Conservation (phyloP, 2,329 filamentous ascomycete species). For the Xylariaceae sp. region DNA sequence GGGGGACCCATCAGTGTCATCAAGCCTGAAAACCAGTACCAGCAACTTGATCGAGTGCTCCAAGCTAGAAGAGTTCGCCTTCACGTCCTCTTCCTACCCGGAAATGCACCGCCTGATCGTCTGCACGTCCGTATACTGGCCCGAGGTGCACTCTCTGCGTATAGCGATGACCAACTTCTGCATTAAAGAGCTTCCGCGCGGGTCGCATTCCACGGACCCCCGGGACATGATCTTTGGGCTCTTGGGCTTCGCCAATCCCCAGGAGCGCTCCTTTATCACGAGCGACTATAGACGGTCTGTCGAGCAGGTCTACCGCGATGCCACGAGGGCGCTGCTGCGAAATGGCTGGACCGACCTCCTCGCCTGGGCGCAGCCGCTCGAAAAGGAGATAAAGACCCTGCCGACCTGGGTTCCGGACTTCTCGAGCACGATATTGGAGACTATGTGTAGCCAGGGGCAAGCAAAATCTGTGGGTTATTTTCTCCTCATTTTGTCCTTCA, state of each 20-base stretch:
- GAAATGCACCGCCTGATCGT: slow-evolving; percentile 3
- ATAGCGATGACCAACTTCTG: slow-evolving; percentile 8
- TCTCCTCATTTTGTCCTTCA: too few relatives aligned
- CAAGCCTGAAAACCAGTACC: too few relatives aligned
- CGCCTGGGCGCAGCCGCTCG: slow-evolving; percentile 2
- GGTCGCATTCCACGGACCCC: slow-evolving; percentile 1
- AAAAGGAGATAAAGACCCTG: neutral
- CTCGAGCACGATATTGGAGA: slow-evolving; percentile 2
- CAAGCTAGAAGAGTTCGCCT: slow-evolving; percentile 2
- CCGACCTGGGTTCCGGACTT: slow-evolving; percentile 7
- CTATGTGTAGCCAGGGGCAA: slow-evolving; percentile 2
- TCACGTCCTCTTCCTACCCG: neutral
- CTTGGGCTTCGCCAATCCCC: slow-evolving; percentile 1
- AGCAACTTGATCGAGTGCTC: too few relatives aligned
- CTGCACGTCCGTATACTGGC: neutral
- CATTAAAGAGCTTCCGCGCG: slow-evolving; percentile 5
- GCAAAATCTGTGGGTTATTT: too few relatives aligned
- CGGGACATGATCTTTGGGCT: slow-evolving; percentile 7
- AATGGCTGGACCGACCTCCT: slow-evolving; percentile 3
- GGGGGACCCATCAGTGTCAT: too few relatives aligned
- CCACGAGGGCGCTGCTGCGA: neutral
- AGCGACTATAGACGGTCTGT: neutral
- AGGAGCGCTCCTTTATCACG: slow-evolving; percentile 1
- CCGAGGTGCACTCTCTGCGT: neutral
- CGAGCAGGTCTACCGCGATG: neutral